These are phyloP conservation scores for Plantago coronopus DNA, from an alignment of 305 asterid species.

Conservation along the genomic window DNA sequence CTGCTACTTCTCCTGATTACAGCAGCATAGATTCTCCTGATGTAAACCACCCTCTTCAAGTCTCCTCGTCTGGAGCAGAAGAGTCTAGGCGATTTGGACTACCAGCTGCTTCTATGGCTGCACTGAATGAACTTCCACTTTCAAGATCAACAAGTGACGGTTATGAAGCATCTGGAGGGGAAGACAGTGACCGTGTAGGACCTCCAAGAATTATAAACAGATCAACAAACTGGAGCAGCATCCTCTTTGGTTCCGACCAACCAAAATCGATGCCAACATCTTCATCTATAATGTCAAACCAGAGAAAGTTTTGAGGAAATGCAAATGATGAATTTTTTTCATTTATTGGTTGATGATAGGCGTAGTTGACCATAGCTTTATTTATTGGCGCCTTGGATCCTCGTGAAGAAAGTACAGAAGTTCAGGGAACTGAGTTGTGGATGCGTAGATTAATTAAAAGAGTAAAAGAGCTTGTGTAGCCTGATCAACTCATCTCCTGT, in stretches of 20 bases:
- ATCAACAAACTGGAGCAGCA: constrained; percentile 66
- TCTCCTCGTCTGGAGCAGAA: constrained; percentile 57
- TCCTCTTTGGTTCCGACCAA: constrained; percentile 58
- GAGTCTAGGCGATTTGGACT: constrained; percentile 54
- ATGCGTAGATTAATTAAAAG: too few species aligned
- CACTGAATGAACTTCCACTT: constrained; percentile 50
- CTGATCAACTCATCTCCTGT: constrained; percentile 7
- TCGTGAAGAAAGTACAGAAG: constrained; percentile 22
- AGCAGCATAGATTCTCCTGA: constrained; percentile 92
- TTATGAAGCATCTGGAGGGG: constrained; percentile 98
- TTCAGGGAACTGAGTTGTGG: constrained; percentile 15
- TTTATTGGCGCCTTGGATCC: constrained; percentile 13
- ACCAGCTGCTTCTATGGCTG: constrained; percentile 33
- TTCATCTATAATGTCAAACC: constrained; percentile 43
- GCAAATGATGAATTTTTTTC: constrained; percentile 37
- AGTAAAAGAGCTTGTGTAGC: constrained; percentile 1
- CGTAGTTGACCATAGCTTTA: constrained; percentile 1
- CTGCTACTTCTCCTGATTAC: constrained; percentile 75
- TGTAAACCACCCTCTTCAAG: constrained; percentile 57
- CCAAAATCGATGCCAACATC: constrained; percentile 39
- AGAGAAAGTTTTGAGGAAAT: constrained; percentile 41
- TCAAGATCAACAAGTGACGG: constrained; percentile 95
- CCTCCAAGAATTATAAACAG: constrained; percentile 54
- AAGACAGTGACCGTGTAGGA: constrained; percentile 84
- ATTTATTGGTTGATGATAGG: constrained; percentile 32